A percentile compares a stretch with the other conserved stretches of the same genome.
These are phyloP conservation scores for Hanseniaspora lindneri DNA, from an alignment of 805 yeast genomes.

Conservation along the genomic window DNA sequence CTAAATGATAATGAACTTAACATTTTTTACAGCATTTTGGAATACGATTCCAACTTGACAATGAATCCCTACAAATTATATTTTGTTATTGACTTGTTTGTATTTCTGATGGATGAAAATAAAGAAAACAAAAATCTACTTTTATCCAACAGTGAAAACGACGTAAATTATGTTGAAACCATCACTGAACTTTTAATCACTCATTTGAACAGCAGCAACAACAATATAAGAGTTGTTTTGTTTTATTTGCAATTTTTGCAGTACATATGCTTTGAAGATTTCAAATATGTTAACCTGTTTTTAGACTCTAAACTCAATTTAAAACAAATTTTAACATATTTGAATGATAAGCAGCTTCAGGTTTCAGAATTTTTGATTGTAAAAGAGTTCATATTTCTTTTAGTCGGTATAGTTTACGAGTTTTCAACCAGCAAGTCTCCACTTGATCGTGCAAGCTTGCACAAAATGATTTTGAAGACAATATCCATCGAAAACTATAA, in stretches of 20 bases:
- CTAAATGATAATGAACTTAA: slow-evolving; percentile 29
- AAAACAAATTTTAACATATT: slow-evolving; percentile 54
- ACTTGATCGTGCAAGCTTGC: slow-evolving; percentile 46
- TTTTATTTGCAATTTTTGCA: slow-evolving; percentile 67
- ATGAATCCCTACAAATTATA: slow-evolving; percentile 79
- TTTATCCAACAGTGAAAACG: slow-evolving; percentile 50
- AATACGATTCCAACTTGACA: slow-evolving; percentile 58
- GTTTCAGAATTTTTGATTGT: slow-evolving; percentile 40
- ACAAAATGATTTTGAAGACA: slow-evolving; percentile 51
- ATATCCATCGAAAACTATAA: slow-evolving; percentile 73
- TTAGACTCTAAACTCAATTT: slow-evolving; percentile 54
- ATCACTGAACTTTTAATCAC: slow-evolving; percentile 62
- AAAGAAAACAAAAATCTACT: slow-evolving; percentile 41
- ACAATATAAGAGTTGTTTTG: slow-evolving; percentile 64
- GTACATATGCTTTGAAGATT: slow-evolving; percentile 68
- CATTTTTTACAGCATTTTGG: slow-evolving; percentile 57
- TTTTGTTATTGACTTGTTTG: slow-evolving; percentile 63
- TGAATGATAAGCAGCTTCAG: slow-evolving; percentile 37
- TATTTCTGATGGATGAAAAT: slow-evolving; percentile 39
- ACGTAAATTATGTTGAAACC: slow-evolving; percentile 58
- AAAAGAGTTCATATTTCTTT: slow-evolving; percentile 59
- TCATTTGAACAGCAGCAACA: slow-evolving; percentile 36
- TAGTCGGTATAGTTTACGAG: slow-evolving; percentile 71
- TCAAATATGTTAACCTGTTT: slow-evolving; percentile 62
- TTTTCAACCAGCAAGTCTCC: slow-evolving; percentile 55